Conservation (phyloP, 1,284 basidiomycete genomes). For the Ganoderma resinaceum region DNA sequence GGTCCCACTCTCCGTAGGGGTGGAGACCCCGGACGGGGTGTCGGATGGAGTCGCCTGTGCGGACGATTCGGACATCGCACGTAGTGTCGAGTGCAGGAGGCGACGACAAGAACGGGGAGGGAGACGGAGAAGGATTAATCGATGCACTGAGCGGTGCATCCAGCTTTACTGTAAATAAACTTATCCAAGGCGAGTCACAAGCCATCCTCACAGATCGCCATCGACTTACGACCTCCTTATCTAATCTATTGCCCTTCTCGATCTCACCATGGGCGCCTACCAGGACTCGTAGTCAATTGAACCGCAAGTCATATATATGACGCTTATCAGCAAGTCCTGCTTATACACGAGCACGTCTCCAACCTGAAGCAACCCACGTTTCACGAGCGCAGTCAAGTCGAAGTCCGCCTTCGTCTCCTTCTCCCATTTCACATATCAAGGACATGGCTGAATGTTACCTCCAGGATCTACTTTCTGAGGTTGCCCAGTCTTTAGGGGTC, state of each 20-base stretch:
- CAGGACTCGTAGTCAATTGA: too few relatives aligned
- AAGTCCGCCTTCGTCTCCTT: slow-evolving; percentile 33
- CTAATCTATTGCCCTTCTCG: slow-evolving; percentile 17
- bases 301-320: too few relatives aligned
- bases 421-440: background rate
- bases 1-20: slow-evolving; percentile 28
- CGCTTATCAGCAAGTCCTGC: slow-evolving; percentile 61
- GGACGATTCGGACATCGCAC: slow-evolving; percentile 36
- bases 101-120: slow-evolving; percentile 18
- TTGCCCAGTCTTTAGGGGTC: too few relatives aligned
- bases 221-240: slow-evolving; percentile 7
- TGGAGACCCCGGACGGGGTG: background rate
- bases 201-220: slow-evolving; percentile 17
- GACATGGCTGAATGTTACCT: background rate
- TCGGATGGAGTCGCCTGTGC: slow-evolving; percentile 16
- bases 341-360: slow-evolving; percentile 62
- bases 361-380: slow-evolving; percentile 50
- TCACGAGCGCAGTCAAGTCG: slow-evolving; percentile 52
- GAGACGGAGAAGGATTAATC: slow-evolving; percentile 26
- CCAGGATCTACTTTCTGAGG: too few relatives aligned
- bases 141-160: slow-evolving; percentile 30
- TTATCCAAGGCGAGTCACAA: slow-evolving; percentile 17
- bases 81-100: slow-evolving; percentile 15
- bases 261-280: too few relatives aligned
- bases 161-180: slow-evolving; percentile 27